Percentiles rank a stretch among this genome's conserved stretches.
Evolutionary conservation across 2,329 filamentous ascomycete genomes (phyloP).

Genomic region (Claviceps quebecensis): DNA sequence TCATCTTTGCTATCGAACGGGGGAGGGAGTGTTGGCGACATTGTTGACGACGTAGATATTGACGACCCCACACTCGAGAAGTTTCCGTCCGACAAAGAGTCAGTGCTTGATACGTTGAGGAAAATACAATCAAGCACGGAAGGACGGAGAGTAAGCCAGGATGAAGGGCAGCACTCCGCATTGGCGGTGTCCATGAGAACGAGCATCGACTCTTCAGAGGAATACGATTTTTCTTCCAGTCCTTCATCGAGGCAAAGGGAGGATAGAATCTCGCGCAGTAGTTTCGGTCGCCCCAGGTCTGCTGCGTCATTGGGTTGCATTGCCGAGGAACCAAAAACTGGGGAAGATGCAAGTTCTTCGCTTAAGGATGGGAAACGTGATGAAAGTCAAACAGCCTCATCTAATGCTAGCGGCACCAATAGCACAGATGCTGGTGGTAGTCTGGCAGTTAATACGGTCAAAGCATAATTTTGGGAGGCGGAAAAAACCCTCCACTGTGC

Average conservation of each 20-base stretch:
- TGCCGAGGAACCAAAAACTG: conserved; percentile 26
- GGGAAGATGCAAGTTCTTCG: background rate
- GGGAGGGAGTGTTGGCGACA: conserved; percentile 6
- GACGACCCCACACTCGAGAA: conserved; percentile 34
- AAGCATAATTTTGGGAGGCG: background rate
- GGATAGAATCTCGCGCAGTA: conserved; percentile 18
- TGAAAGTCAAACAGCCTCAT: background rate
- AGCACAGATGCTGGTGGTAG: conserved; percentile 26
- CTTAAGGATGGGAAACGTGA: background rate
- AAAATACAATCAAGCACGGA: conserved; percentile 30
- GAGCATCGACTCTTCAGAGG: conserved; percentile 24
- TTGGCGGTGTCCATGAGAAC: conserved; percentile 19
- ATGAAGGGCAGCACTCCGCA: conserved; percentile 21
- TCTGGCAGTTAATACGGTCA: conserved; percentile 17
- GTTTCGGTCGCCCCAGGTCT: conserved; percentile 22
- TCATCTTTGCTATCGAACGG: conserved; percentile 9
- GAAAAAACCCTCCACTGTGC: background rate
- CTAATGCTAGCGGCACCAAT: background rate
- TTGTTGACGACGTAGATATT: conserved; percentile 18
- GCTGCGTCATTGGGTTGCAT: conserved; percentile 31
- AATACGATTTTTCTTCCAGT: conserved; percentile 21
- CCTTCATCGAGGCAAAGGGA: conserved; percentile 20
- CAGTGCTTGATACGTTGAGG: conserved; percentile 31
- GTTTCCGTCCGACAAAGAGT: conserved; percentile 31
- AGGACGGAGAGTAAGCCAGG: conserved; percentile 25